A percentile compares a stretch with the other conserved stretches of the same genome.
phyloP scores from a whole-genome alignment of 1,284 basidiomycete species.

The Ganoderma lucidum region DNA sequence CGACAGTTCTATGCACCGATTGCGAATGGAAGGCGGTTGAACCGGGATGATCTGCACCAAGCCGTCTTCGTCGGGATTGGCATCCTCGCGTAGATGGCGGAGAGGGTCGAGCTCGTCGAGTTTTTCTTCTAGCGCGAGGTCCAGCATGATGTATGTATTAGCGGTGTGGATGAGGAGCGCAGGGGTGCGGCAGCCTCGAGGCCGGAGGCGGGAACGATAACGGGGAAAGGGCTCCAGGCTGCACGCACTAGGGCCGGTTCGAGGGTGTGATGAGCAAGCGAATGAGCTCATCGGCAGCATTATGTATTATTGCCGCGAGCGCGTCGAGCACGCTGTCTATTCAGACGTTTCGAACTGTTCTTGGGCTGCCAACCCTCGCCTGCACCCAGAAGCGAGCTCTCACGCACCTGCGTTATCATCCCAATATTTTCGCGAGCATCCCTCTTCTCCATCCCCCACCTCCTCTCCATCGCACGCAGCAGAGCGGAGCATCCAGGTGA shows the following conservation, averaged over 20 bases:
- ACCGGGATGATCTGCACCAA: constrained; percentile 56
- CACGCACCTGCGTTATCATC: constrained; percentile 29
- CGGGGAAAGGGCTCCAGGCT: constrained; percentile 18
- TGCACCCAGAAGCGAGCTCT: constrained; percentile 20
- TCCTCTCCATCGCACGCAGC: constrained; percentile 23
- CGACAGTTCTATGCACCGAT: constrained; percentile 56
- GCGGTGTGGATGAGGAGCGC: background rate
- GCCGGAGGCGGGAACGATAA: constrained; percentile 11
- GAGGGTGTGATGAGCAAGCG: constrained; percentile 18
- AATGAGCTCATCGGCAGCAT: constrained; percentile 7
- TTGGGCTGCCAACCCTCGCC: constrained; percentile 24
- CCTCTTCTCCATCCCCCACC: constrained; percentile 25
- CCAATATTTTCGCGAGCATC: background rate
- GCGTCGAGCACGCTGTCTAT: background rate
- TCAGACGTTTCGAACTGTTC: background rate
- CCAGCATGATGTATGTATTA: constrained; percentile 16
- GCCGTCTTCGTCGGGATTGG: constrained; percentile 42
- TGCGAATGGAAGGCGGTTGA: constrained; percentile 61
- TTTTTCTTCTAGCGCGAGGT: constrained; percentile 57
- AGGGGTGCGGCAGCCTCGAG: constrained; percentile 19
- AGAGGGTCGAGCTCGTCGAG: constrained; percentile 69
- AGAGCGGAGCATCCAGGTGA: constrained; percentile 24
- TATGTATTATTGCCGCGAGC: background rate
- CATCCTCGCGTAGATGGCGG: constrained; percentile 62
- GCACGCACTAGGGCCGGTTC: constrained; percentile 9